Base-by-base conservation (phyloP, 441 rosid species). In the Brassica hybrid region DNA sequence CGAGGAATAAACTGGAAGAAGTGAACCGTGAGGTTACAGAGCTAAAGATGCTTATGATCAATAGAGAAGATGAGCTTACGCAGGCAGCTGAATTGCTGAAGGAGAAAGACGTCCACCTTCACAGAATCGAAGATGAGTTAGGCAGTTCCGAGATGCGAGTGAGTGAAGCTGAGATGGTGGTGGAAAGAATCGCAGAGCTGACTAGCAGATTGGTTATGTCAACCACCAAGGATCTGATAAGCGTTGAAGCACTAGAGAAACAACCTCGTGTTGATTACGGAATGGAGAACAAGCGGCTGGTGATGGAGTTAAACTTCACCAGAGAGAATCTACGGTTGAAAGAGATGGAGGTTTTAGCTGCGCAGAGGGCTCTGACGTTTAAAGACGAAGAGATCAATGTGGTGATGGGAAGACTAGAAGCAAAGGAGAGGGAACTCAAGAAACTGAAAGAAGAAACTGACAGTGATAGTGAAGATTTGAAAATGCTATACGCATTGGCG, bases 61-160 rank as follows among this genome's bases (percentile, higher is more conserved):
- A 79, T 70, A 88, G 78, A 80, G 98, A 91, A 67, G 80, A 85
- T 52, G 84, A 90, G 83, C 93, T 92, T 65, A 52, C 69, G 72
- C 87, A 83, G 83, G 89, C 91, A 0, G 85, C 90, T 41, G 68
- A 34, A 45, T 34, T 83, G 85, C 85, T 94, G 23, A 85, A 87
- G 80, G 96, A 91, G 82, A 92, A 92, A 87, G 97, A 91, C 19
- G 87, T 85, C 62, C 84, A 77, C 74, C 88, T 85, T 71, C 79
- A 79, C 80, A 73, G 75, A 64, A 79, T 91, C 71, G 86, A 91
- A 73, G 84, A 71, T 18, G 94, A 89, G 79, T 80, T 94, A 69
- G 83, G 79, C 56, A 84, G 79, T 19, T 69, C 89, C 21, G 88
- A 85, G 82, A 67, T 86, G 73, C 81, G 86, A 78, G 74, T 74